Conservation (phyloP, 2,329 filamentous ascomycete species). For the Fusarium sarcochroum region DNA sequence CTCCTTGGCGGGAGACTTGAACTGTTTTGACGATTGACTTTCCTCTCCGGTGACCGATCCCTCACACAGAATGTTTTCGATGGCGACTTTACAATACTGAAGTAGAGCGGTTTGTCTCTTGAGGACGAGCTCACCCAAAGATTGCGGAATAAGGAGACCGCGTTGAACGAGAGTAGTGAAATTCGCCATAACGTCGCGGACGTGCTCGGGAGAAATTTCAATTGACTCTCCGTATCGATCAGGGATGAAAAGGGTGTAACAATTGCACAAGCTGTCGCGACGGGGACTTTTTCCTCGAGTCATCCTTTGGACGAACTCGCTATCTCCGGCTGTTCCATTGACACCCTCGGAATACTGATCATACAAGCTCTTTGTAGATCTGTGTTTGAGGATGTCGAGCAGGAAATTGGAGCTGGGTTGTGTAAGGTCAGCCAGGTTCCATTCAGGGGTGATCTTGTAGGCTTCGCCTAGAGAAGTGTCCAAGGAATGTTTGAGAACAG, state of each 20-base stretch:
- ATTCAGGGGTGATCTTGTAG: constrained; percentile 59
- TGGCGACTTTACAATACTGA: constrained; percentile 57
- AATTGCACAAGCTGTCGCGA: too few species aligned
- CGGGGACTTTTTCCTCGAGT: too few species aligned
- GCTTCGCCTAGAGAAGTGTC: constrained; percentile 56
- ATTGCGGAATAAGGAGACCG: constrained; percentile 52
- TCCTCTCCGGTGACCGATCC: constrained; percentile 52
- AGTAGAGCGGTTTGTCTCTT: constrained; percentile 56
- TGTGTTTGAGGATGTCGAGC: constrained; percentile 56
- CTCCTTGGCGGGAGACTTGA: constrained; percentile 51
- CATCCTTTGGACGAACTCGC: constrained; percentile 52
- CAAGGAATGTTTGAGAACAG: constrained; percentile 52
- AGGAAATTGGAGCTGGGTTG: constrained; percentile 54
- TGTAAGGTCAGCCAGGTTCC: constrained; percentile 60
- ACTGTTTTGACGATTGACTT: constrained; percentile 47
- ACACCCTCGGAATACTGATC: constrained; percentile 54
- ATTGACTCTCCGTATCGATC: constrained; percentile 59
- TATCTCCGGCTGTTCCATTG: constrained; percentile 54
- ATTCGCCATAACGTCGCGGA: too few species aligned
- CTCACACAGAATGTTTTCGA: constrained; percentile 59
- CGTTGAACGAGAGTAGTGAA: too few species aligned
- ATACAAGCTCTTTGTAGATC: constrained; percentile 52
- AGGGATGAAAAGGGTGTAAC: too few species aligned
- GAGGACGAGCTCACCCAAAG: constrained; percentile 56
- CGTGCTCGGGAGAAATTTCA: too few species aligned